A percentile compares a stretch with the other conserved stretches of the same genome.
Evolutionary conservation across 2,329 filamentous ascomycete species (phyloP).

Genomic region (Curvularia spicifera): DNA sequence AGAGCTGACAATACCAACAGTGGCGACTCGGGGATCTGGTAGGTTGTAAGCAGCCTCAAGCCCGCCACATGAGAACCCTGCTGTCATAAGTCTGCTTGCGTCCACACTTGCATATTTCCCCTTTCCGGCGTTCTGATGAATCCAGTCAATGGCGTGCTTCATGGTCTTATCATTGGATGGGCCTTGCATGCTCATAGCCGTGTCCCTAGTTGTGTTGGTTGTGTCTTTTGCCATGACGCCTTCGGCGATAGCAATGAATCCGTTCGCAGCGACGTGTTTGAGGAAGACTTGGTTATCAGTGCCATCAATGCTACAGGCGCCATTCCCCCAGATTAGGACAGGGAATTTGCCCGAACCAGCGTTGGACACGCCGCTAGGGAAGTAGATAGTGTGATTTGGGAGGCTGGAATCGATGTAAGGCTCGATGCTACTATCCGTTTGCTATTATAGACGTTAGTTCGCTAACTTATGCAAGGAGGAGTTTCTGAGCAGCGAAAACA

Average conservation of each 20-base stretch:
- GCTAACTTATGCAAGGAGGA: background rate
- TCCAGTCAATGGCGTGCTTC: background rate
- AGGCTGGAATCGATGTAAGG: background rate
- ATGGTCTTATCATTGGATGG: background rate
- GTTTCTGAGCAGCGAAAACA: background rate
- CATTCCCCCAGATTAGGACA: background rate
- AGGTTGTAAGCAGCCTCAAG: background rate
- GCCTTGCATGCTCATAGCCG: background rate
- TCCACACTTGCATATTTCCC: background rate
- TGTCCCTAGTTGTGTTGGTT: background rate
- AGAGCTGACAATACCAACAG: background rate
- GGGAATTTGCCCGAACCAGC: background rate
- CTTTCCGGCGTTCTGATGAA: background rate
- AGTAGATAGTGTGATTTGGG: background rate
- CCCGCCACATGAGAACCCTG: background rate
- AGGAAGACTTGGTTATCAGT: background rate
- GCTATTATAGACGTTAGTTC: background rate
- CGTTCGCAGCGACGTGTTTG: background rate
- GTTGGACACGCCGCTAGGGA: background rate
- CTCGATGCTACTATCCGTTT: background rate
- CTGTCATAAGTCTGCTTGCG: background rate
- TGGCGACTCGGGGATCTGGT: background rate
- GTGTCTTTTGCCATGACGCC: background rate
- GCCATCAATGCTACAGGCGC: background rate
- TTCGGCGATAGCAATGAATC: background rate